Percentiles rank a stretch among this genome's conserved stretches.
Conservation (phyloP, 345 rosid genomes). For the Salix viminalis region DNA sequence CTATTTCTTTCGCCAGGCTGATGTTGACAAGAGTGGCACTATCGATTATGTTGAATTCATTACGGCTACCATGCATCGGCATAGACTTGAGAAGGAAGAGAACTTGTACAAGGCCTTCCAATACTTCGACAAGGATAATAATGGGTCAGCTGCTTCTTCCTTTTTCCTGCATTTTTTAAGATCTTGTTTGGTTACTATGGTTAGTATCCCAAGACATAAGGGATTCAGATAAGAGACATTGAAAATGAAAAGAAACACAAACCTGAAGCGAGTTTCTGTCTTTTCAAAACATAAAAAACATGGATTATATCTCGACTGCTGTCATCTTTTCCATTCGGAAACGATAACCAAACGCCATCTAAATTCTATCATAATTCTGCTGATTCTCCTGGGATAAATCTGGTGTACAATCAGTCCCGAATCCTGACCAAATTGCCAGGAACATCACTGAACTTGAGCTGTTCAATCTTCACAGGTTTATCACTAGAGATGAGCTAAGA, state of each 20-base stretch:
- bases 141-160: constrained; percentile 15
- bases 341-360: too few species aligned
- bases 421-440: too few species aligned
- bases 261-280: too few species aligned
- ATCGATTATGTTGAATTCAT: constrained; percentile 28
- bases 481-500: constrained; percentile 29
- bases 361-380: neutral
- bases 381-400: neutral
- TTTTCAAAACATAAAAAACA: too few species aligned
- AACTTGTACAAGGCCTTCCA: constrained; percentile 26
- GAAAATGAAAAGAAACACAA: neutral
- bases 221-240: too few species aligned
- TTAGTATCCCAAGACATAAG: neutral
- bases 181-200: neutral
- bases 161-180: neutral
- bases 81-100: constrained; percentile 30
- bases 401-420: neutral
- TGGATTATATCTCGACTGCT: too few species aligned
- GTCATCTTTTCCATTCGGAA: too few species aligned
- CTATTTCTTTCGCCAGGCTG: constrained; percentile 18
- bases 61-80: constrained; percentile 29
- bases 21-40: constrained; percentile 22
- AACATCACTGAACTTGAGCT: too few species aligned
- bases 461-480: constrained; percentile 10
- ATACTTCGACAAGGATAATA: constrained; percentile 25